These are phyloP conservation scores for Leishmania arabica DNA, from an alignment of 208 protist species.

Conservation along the genomic window DNA sequence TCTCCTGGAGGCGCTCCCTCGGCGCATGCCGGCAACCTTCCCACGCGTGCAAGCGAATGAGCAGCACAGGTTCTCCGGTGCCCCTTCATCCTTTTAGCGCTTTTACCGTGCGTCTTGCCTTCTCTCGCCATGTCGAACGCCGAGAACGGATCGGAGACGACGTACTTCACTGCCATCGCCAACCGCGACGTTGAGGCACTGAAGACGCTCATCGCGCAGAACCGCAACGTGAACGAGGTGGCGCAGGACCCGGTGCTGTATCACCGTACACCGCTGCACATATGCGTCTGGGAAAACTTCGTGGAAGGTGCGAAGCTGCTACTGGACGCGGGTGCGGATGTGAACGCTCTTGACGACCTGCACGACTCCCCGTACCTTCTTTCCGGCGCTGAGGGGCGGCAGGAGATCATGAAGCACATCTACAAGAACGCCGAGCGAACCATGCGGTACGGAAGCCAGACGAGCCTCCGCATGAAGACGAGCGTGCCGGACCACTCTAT, in stretches of 20 bases:
- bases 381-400: constrained; percentile 41
- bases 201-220: constrained; percentile 31
- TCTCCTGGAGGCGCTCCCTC: not conserved
- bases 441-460: constrained; percentile 20
- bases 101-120: not conserved
- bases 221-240: constrained; percentile 42
- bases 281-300: constrained; percentile 58
- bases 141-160: constrained; percentile 5
- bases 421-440: constrained; percentile 34
- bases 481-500: constrained; percentile 46
- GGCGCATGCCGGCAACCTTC: not conserved
- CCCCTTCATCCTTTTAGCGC: not conserved
- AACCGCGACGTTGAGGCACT: constrained; percentile 28
- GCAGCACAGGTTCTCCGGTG: not conserved
- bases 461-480: constrained; percentile 25
- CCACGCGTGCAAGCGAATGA: not conserved
- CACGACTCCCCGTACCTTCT: constrained; percentile 65
- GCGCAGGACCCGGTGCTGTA: constrained; percentile 28
- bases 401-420: constrained; percentile 53
- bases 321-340: constrained; percentile 51
- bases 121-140: constrained; percentile 3
- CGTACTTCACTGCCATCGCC: constrained; percentile 46
- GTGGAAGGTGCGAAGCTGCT: constrained; percentile 43
- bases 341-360: constrained; percentile 56
- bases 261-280: constrained; percentile 49